Base-by-base conservation (phyloP, 2,329 filamentous ascomycete species). In the Ophiostoma ips region DNA sequence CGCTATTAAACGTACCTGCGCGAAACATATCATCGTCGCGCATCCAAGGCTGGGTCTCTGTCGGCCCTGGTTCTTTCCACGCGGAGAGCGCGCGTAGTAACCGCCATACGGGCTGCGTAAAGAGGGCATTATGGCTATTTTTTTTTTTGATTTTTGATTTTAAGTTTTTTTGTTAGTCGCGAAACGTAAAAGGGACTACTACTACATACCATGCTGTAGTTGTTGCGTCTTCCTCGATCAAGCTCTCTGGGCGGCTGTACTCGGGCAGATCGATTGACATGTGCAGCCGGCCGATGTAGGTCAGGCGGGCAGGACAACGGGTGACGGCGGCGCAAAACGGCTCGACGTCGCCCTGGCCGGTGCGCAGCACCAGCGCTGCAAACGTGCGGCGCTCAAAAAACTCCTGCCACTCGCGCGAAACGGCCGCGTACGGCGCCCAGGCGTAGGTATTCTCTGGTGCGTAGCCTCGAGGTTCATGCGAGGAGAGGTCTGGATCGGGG, bases 311-410 rank as follows among this genome's bases (percentile, higher is more conserved):
- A 5, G 13, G 7, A 28, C 21, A 9, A 11, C 21, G 38, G 12
- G 9, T 13, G 16, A 28, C n/a, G 38, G 38, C 21, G n/a, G 24
- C 12, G 15, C 13, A 41, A 28, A 41, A 41, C 5, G 5, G 19
- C 5, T 41, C 7, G 11, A 41, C 38, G 19, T 41, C 21, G 8
- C 28, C 13, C 9, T 28, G 24, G 24, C 24, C 24, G 8, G 8
- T 41, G 9, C 7, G 33, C 40, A 50, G 40, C 12, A 6, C n/a
- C 16, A 50, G 13, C 10, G 24, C 16, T 12, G 34, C 34, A 49
- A 46, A 46, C 4, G 41, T 49, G 35, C 16, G 21, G 19, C 30
- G 51, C 43, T 52, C 51, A 19, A 50, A 52, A 33, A 44, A 50
- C 11, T 2, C 37, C 33, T 47, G 48, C 51, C 51, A 52, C 7